Evolutionary conservation across 768 basidiomycete genomes (phyloP).

Genomic region (Leccinum variicolor): DNA sequence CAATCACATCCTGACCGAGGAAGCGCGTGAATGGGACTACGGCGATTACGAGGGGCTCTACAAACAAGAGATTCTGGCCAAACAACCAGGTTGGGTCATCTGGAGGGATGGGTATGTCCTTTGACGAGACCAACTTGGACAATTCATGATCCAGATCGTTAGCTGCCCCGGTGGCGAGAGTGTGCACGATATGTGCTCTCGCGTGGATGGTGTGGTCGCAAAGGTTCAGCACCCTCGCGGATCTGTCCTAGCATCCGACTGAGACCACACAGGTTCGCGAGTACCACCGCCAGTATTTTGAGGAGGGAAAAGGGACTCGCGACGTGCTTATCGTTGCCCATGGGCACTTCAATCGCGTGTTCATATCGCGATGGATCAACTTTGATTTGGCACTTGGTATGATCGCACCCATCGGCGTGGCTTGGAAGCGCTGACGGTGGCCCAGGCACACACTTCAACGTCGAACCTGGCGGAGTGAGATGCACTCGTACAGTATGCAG

Average conservation of each 20-base stretch:
- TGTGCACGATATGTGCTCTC: constrained; percentile 68
- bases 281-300: constrained; percentile 66
- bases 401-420: constrained; percentile 6
- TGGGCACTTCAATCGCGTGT: constrained; percentile 72
- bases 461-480: constrained; percentile 79
- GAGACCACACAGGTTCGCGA: constrained; percentile 54
- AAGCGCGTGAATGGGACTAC: constrained; percentile 86
- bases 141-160: constrained; percentile 6
- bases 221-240: constrained; percentile 45
- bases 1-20: constrained; percentile 57
- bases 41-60: constrained; percentile 86
- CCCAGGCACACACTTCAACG: constrained; percentile 72
- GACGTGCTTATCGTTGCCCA: constrained; percentile 92
- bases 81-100: constrained; percentile 66
- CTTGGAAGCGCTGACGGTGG: constrained; percentile 7
- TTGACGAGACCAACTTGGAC: not conserved
- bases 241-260: constrained; percentile 1
- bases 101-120: constrained; percentile 74
- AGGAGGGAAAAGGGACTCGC: constrained; percentile 60
- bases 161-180: constrained; percentile 91
- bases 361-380: constrained; percentile 81
- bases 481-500: not conserved
- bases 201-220: constrained; percentile 74
- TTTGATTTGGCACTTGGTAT: constrained; percentile 59
- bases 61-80: constrained; percentile 71